Evolutionary conservation across 169 alveolate species (phyloP).

Genomic region (Cryptosporidium bovis): DNA sequence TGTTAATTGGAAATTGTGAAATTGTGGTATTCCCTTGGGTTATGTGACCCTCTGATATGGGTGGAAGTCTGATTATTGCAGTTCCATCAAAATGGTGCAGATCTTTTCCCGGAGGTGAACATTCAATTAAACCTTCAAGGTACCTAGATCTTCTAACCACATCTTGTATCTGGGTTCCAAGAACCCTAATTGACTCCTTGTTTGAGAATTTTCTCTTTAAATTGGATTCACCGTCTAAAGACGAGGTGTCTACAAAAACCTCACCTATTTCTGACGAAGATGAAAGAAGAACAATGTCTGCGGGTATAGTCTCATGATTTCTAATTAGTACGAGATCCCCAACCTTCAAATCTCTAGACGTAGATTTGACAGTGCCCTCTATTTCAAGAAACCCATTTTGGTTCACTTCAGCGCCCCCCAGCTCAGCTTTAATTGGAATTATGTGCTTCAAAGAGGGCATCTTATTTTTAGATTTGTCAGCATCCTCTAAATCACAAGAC

Average conservation of each 20-base stretch:
- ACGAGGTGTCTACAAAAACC: constrained; percentile 85
- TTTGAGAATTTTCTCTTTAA: constrained; percentile 77
- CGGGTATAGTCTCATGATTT: constrained; percentile 89
- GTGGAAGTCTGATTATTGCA: constrained; percentile 62
- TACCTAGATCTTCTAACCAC: constrained; percentile 52
- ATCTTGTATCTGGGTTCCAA: constrained; percentile 45
- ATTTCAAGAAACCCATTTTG: constrained; percentile 24
- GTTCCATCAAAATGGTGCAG: constrained; percentile 72
- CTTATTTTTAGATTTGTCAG: constrained; percentile 13
- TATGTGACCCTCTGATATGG: constrained; percentile 36
- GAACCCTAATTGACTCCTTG: constrained; percentile 72
- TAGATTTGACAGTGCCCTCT: constrained; percentile 66
- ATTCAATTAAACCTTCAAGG: constrained; percentile 68
- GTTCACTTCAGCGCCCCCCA: not conserved
- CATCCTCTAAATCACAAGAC: constrained; percentile 26
- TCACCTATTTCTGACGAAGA: constrained; percentile 78
- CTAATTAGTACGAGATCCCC: constrained; percentile 85
- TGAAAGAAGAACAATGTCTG: constrained; percentile 84
- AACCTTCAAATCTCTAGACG: constrained; percentile 80
- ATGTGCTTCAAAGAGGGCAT: constrained; percentile 29
- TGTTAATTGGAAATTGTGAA: constrained; percentile 48
- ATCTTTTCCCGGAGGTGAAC: constrained; percentile 74
- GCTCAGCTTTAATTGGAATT: constrained; percentile 13
- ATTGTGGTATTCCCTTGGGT: constrained; percentile 62
- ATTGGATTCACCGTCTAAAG: constrained; percentile 89